Evolutionary conservation across 306 rosid species (phyloP).

Genomic region (Dryas octopetala): DNA sequence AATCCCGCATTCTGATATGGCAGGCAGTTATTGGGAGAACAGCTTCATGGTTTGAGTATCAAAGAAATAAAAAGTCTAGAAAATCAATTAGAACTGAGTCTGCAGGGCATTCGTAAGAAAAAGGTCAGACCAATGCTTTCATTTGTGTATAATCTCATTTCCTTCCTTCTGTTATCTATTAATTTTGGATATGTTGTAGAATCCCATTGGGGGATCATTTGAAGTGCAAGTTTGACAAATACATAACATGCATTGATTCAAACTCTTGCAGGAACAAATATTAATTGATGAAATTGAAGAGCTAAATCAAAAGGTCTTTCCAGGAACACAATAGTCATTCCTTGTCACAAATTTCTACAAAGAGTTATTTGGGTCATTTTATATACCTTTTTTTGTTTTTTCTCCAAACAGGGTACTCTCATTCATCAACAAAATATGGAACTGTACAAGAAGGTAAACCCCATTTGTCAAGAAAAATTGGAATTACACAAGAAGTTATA

Average conservation of each 20-base stretch:
- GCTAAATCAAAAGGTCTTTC: slow-evolving; percentile 37
- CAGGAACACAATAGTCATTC: not conserved
- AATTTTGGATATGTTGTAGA: not conserved
- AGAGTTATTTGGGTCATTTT: not conserved
- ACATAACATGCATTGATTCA: not conserved
- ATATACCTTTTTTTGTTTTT: not conserved
- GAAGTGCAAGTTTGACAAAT: not conserved
- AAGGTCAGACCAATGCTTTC: slow-evolving; percentile 41
- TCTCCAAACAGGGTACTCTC: slow-evolving; percentile 22
- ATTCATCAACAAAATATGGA: slow-evolving; percentile 39
- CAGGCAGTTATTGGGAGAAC: slow-evolving; percentile 71
- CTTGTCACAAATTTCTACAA: not conserved
- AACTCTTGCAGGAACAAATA: slow-evolving; percentile 39
- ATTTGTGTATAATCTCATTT: not conserved
- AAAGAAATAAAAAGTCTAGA: slow-evolving; percentile 64
- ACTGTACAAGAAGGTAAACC: slow-evolving; percentile 24
- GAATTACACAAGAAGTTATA: slow-evolving; percentile 28
- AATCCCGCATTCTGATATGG: slow-evolving; percentile 2
- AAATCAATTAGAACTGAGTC: slow-evolving; percentile 58
- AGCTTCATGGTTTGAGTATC: slow-evolving; percentile 54
- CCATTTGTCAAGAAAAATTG: slow-evolving; percentile 15
- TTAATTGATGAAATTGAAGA: slow-evolving; percentile 38
- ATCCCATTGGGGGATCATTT: not conserved
- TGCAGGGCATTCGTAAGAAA: slow-evolving; percentile 56
- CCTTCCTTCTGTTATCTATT: not conserved